Evolutionary conservation across 768 basidiomycete species (phyloP).

Genomic region (Boletus tomentosulus): DNA sequence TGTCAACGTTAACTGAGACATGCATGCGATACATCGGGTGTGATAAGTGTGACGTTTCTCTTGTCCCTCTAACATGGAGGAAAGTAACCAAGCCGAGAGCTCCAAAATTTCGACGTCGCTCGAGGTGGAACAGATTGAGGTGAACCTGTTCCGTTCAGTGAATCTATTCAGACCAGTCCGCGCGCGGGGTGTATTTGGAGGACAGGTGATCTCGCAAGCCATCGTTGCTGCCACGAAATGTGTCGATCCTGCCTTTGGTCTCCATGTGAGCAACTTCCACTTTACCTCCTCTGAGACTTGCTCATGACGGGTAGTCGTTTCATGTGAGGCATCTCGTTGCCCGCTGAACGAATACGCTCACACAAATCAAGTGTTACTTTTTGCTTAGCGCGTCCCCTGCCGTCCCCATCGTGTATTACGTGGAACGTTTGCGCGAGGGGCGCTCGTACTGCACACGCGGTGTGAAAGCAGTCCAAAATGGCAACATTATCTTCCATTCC

Average conservation of each 20-base stretch:
- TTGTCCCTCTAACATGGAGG: constrained; percentile 26
- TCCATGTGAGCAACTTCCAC: constrained; percentile 56
- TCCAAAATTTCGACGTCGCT: constrained; percentile 68
- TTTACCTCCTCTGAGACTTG: background rate
- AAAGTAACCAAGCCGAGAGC: constrained; percentile 52
- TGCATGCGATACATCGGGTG: background rate
- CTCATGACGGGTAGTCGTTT: constrained; percentile 44
- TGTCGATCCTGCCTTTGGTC: constrained; percentile 56
- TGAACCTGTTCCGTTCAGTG: constrained; percentile 74
- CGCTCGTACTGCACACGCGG: constrained; percentile 66
- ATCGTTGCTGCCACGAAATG: constrained; percentile 76
- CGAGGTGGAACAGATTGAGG: constrained; percentile 75
- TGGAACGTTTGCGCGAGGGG: constrained; percentile 72
- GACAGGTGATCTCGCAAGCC: constrained; percentile 88
- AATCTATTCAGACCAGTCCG: constrained; percentile 58
- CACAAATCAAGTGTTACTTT: constrained; percentile 66
- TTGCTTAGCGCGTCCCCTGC: constrained; percentile 69
- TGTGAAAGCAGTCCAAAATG: constrained; percentile 55
- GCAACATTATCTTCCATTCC: constrained; percentile 56
- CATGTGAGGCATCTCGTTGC: constrained; percentile 49
- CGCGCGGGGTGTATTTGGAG: constrained; percentile 78
- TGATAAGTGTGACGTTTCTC: background rate
- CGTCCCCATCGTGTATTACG: constrained; percentile 72
- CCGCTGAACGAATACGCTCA: constrained; percentile 3
- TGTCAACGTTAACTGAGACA: background rate